A percentile compares a stretch with the other conserved stretches of the same genome.
Evolutionary conservation across 129 eudicot species (phyloP).

Genomic region (Silybum marianum): DNA sequence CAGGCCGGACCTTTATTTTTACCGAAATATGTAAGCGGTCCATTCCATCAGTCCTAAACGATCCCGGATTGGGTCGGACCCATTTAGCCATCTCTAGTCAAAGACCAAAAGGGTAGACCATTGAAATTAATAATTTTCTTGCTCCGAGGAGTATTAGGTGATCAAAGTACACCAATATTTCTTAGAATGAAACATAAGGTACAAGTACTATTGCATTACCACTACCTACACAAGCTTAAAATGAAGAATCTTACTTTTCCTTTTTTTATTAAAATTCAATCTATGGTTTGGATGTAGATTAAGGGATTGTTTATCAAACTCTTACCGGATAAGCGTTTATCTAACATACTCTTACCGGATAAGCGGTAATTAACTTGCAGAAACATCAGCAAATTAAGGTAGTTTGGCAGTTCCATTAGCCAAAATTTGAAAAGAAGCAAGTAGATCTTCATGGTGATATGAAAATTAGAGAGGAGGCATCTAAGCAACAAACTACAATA

Average conservation of each 20-base stretch:
- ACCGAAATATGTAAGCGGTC: too few species aligned
- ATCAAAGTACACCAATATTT: not conserved
- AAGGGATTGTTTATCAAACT: too few species aligned
- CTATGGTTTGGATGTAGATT: too few species aligned
- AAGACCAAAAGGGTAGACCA: not conserved
- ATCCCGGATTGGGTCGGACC: too few species aligned
- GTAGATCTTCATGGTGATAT: constrained; percentile 7
- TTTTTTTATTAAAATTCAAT: too few species aligned
- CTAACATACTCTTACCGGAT: too few species aligned
- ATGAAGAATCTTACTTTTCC: not conserved
- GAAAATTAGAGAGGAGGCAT: not conserved
- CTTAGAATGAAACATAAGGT: not conserved
- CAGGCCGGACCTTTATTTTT: too few species aligned
- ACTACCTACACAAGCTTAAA: not conserved
- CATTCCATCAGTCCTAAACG: too few species aligned
- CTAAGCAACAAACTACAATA: not conserved
- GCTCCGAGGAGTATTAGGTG: not conserved
- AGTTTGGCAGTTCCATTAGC: not conserved
- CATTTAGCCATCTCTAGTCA: too few species aligned
- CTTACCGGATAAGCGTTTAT: too few species aligned
- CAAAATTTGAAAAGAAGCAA: not conserved
- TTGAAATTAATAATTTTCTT: not conserved
- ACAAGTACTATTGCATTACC: not conserved
- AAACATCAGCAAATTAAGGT: not conserved
- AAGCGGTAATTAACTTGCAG: constrained; percentile 2